A percentile compares a stretch with the other conserved stretches of the same genome.
phyloP scores from a whole-genome alignment of 2,329 filamentous ascomycete species.

The Hypoxylon sp. region DNA sequence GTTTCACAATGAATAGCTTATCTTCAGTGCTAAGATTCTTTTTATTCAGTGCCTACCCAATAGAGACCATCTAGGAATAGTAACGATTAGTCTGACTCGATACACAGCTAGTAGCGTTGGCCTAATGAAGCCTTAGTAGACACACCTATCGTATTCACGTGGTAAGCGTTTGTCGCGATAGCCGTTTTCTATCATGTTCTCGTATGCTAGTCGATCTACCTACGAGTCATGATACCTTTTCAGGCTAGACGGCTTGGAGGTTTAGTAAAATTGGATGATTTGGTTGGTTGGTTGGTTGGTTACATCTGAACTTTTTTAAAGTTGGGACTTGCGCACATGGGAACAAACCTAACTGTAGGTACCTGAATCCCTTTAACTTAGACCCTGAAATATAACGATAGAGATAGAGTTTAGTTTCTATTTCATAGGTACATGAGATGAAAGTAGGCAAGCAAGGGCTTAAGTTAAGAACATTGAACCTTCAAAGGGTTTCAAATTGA shows the following conservation, averaged over 20 bases:
- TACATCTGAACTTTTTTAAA: conserved; percentile 14
- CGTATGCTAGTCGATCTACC: conserved; percentile 30
- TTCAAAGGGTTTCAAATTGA: conserved; percentile 21
- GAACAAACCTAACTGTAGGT: conserved; percentile 8
- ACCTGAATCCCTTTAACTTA: conserved; percentile 18
- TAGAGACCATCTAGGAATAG: neutral
- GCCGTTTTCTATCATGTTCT: conserved; percentile 11
- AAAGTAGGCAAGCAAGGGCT: neutral
- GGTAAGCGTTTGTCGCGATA: conserved; percentile 2
- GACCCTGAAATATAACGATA: conserved; percentile 13
- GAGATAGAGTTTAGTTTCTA: conserved; percentile 1
- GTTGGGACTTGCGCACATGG: conserved; percentile 14
- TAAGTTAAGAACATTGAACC: conserved; percentile 3
- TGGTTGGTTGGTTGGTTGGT: conserved; percentile 13
- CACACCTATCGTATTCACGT: conserved; percentile 8
- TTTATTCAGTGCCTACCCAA: neutral
- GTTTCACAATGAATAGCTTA: conserved; percentile 7
- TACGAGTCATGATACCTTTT: conserved; percentile 21
- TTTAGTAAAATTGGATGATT: neutral
- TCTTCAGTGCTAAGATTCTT: neutral
- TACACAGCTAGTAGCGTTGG: neutral
- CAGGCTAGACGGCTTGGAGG: conserved; percentile 11
- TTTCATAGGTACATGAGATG: neutral
- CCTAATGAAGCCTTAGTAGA: conserved; percentile 11
- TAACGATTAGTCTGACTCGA: conserved; percentile 5